Percentiles rank a stretch among this genome's conserved stretches.
These are phyloP conservation scores for Agrocybe chaxingu DNA, from an alignment of 768 basidiomycete genomes.

Conservation along the genomic window DNA sequence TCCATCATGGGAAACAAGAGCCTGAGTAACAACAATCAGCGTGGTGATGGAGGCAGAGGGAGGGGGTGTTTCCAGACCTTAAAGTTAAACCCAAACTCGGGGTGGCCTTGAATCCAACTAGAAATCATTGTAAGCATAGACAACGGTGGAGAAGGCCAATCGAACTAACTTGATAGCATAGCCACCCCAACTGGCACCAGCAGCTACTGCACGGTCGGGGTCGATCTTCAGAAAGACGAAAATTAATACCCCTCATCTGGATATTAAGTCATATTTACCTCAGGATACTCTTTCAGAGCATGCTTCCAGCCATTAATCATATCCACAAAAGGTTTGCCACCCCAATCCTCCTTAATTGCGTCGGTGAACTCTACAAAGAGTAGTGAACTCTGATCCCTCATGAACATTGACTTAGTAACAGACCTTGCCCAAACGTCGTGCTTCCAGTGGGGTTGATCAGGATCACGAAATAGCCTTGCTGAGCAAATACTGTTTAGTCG, in stretches of 20 bases:
- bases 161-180: conserved; percentile 77
- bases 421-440: conserved; percentile 89
- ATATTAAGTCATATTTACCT: conserved; percentile 37
- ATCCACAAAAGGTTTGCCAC: conserved; percentile 82
- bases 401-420: neutral
- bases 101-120: conserved; percentile 95
- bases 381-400: neutral
- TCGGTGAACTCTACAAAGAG: conserved; percentile 65
- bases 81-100: conserved; percentile 84
- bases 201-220: conserved; percentile 64
- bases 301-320: conserved; percentile 74
- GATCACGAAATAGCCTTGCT: conserved; percentile 86
- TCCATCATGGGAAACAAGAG: conserved; percentile 90
- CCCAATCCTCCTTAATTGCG: conserved; percentile 78
- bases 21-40: conserved; percentile 26
- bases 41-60: neutral
- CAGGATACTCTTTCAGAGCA: conserved; percentile 62
- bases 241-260: neutral
- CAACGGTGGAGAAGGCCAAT: neutral
- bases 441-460: conserved; percentile 93
- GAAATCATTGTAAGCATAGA: conserved; percentile 6
- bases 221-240: conserved; percentile 47
- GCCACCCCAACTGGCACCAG: conserved; percentile 85
- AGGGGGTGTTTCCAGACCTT: conserved; percentile 39
- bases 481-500: conserved; percentile 59